Evolutionary conservation across 1,284 basidiomycete species (phyloP).

Genomic region (Cutaneotrichosporon cyanovorans): DNA sequence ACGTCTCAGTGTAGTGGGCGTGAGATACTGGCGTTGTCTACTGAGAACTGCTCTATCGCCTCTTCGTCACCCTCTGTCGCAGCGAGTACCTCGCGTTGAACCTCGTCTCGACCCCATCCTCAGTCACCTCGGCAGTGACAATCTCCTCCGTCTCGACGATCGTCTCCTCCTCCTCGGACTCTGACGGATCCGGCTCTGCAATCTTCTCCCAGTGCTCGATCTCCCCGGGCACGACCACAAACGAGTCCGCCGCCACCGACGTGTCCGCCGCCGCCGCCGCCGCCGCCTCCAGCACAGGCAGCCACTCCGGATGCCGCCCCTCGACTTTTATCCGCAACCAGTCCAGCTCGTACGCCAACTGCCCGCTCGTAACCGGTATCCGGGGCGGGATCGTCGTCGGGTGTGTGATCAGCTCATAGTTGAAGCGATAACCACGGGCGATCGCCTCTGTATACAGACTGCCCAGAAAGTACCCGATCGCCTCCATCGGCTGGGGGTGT

Average conservation of each 20-base stretch:
- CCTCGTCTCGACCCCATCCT: too few species aligned
- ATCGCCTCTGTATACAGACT: conserved; percentile 1
- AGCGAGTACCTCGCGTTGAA: too few species aligned
- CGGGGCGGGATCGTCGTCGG: neutral
- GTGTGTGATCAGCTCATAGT: conserved; percentile 1
- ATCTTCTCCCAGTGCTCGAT: conserved; percentile 8
- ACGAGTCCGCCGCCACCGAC: neutral
- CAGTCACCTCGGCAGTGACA: too few species aligned
- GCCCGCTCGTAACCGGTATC: conserved; percentile 2
- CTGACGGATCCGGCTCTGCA: too few species aligned
- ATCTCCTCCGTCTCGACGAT: too few species aligned
- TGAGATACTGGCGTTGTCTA: too few species aligned
- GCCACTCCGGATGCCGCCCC: conserved; percentile 2
- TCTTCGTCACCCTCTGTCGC: too few species aligned
- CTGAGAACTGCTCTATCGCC: too few species aligned
- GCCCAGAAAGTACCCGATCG: conserved; percentile 6
- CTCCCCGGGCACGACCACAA: conserved; percentile 3
- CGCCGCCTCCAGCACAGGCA: neutral
- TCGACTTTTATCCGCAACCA: conserved; percentile 1
- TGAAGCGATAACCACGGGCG: conserved; percentile 3
- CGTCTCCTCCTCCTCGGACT: neutral
- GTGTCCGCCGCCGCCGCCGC: neutral
- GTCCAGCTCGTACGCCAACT: conserved; percentile 4
- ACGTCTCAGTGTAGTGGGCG: too few species aligned
- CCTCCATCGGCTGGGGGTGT: conserved; percentile 1